Conservation (phyloP, 2,329 filamentous ascomycete genomes). For the Paecilomyces sp. region DNA sequence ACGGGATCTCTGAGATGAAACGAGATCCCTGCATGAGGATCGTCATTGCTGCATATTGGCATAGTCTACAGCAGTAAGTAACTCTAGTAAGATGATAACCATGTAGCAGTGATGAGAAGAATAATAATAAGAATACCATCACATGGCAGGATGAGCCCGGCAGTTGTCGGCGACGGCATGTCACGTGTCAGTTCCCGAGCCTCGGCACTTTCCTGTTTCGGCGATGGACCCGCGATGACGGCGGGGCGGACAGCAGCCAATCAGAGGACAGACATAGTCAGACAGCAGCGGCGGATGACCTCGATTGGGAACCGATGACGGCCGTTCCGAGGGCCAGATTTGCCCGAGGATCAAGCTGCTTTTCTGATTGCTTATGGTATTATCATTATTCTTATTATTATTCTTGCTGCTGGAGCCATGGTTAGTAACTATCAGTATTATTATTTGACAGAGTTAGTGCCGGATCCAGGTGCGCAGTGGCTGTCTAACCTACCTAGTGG, state of each 20-base stretch:
- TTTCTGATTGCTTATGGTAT: not conserved
- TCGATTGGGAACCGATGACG: not conserved
- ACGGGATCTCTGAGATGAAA: too few species aligned
- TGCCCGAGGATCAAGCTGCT: not conserved
- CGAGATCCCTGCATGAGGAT: too few species aligned
- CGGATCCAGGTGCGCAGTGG: too few species aligned
- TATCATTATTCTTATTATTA: too few species aligned
- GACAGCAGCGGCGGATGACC: not conserved
- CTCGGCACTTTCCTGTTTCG: conserved; percentile 14
- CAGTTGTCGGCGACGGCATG: not conserved
- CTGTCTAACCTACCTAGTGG: too few species aligned
- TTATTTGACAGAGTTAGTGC: too few species aligned
- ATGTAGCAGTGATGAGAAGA: too few species aligned
- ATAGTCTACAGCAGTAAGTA: too few species aligned
- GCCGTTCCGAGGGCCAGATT: not conserved
- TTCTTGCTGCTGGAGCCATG: too few species aligned
- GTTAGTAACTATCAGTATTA: too few species aligned
- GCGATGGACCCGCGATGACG: conserved; percentile 8
- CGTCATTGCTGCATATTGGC: too few species aligned
- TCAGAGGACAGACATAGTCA: conserved; percentile 3
- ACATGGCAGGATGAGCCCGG: not conserved
- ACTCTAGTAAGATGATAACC: too few species aligned
- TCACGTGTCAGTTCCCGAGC: conserved; percentile 1
- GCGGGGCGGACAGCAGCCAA: conserved; percentile 7
- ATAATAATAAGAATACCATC: not conserved